Percentiles rank a stretch among this genome's conserved stretches.
phyloP scores from a whole-genome alignment of 331 rosid species.

The Prunus yedoensis region DNA sequence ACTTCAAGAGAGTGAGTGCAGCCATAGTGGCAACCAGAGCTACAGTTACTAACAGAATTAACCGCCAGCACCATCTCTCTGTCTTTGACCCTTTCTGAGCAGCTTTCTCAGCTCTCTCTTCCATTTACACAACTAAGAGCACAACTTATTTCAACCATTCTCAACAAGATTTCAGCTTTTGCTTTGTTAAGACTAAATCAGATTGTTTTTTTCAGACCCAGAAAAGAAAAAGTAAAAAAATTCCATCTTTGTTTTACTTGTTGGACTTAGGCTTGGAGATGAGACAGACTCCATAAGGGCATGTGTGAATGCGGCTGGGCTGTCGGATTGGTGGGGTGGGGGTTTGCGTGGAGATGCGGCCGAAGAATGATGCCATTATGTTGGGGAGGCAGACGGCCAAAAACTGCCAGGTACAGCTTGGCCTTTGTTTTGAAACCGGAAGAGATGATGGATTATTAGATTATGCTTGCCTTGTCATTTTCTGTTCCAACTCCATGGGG shows the following conservation, averaged over 20 bases:
- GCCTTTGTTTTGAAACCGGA: not conserved
- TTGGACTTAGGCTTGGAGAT: not conserved
- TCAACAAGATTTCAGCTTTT: not conserved
- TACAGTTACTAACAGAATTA: conserved; percentile 29
- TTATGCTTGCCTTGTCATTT: not conserved
- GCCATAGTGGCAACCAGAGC: conserved; percentile 32
- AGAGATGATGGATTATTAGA: not conserved
- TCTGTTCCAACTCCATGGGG: not conserved
- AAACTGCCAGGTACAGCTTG: not conserved
- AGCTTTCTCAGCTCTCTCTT: conserved; percentile 29
- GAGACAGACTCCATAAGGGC: no score
- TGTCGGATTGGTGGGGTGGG: not conserved
- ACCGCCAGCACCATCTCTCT: conserved; percentile 28
- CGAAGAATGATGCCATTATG: not conserved
- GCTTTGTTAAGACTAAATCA: not conserved
- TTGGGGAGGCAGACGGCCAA: not conserved
- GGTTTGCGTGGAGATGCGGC: not conserved
- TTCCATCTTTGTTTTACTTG: conserved; percentile 5
- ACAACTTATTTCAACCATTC: not conserved
- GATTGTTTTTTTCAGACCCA: not conserved
- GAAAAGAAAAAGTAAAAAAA: not conserved
- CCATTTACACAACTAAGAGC: not conserved
- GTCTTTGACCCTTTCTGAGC: conserved; percentile 12
- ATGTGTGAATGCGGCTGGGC: not conserved
- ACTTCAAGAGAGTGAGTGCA: conserved; percentile 18